Evolutionary conservation across 2,329 filamentous ascomycete genomes (phyloP).

Genomic region (Blumeria graminis): DNA sequence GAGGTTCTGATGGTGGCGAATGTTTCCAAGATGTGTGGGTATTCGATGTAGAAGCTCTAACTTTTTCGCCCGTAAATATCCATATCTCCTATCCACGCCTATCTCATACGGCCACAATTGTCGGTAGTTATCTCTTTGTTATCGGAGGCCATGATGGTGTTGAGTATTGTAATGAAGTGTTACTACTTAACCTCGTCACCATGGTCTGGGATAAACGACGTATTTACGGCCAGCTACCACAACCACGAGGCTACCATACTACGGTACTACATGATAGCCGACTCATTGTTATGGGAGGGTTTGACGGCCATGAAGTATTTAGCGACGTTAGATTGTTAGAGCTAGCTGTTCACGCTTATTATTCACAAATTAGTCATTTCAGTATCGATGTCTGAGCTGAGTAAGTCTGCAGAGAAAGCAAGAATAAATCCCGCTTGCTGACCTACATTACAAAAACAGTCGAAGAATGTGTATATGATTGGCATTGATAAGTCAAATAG

Average conservation of each 20-base stretch:
- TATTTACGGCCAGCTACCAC: conserved; percentile 38
- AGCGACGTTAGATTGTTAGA: conserved; percentile 43
- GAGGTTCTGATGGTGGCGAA: conserved; percentile 44
- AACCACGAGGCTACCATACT: conserved; percentile 41
- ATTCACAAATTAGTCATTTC: conserved; percentile 51
- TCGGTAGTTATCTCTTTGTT: conserved; percentile 46
- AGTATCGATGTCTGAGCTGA: conserved; percentile 35
- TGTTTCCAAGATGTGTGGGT: conserved; percentile 54
- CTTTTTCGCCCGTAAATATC: conserved; percentile 35
- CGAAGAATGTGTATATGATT: no score
- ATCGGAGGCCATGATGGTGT: conserved; percentile 45
- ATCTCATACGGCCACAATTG: conserved; percentile 43
- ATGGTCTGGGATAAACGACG: conserved; percentile 49
- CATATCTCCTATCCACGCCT: conserved; percentile 37
- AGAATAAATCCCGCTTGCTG: neutral
- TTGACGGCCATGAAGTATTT: conserved; percentile 44
- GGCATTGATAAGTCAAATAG: no score
- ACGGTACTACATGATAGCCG: conserved; percentile 40
- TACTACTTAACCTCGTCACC: conserved; percentile 44
- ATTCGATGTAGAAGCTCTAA: conserved; percentile 38
- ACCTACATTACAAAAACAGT: no score
- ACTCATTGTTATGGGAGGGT: conserved; percentile 39
- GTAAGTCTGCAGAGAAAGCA: neutral
- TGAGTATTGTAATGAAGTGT: conserved; percentile 44
- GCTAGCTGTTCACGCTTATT: conserved; percentile 45